phyloP scores from a whole-genome alignment of 1,284 basidiomycete genomes.

The Termitomyces sp. region DNA sequence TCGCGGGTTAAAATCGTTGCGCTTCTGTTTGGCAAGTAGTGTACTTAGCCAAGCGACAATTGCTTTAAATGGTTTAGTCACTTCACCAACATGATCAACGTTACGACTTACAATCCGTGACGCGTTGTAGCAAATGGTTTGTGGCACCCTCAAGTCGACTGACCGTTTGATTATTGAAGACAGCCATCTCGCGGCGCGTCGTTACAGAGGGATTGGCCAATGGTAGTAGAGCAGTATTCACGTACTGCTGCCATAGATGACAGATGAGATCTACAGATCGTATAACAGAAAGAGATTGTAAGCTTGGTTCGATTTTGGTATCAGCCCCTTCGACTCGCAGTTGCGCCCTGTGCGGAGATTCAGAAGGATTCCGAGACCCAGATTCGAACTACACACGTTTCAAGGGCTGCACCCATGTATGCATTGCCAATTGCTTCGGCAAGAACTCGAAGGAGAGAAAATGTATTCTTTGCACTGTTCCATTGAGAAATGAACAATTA shows the following conservation, averaged over 20 bases:
- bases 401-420: constrained; percentile 89
- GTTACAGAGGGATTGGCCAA: constrained; percentile 85
- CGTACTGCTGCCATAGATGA: constrained; percentile 97
- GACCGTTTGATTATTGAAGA: constrained; percentile 89
- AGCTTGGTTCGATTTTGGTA: constrained; percentile 72
- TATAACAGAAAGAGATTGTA: constrained; percentile 68
- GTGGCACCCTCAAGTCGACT: constrained; percentile 85
- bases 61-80: constrained; percentile 32
- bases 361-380: constrained; percentile 9
- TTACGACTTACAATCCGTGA: constrained; percentile 68
- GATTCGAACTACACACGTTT: constrained; percentile 59
- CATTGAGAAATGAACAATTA: neutral
- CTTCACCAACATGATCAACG: constrained; percentile 5
- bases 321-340: constrained; percentile 73
- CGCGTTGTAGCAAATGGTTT: constrained; percentile 79
- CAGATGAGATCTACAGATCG: constrained; percentile 84
- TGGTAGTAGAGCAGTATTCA: constrained; percentile 87
- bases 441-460: constrained; percentile 81
- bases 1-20: constrained; percentile 93
- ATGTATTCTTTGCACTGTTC: constrained; percentile 83
- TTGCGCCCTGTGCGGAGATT: constrained; percentile 48
- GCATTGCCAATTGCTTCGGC: constrained; percentile 83
- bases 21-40: constrained; percentile 90
- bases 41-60: constrained; percentile 65
- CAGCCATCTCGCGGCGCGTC: constrained; percentile 87